These are phyloP conservation scores for Themeda triandra DNA, from an alignment of 176 grass and related monocot species.

Conservation along the genomic window DNA sequence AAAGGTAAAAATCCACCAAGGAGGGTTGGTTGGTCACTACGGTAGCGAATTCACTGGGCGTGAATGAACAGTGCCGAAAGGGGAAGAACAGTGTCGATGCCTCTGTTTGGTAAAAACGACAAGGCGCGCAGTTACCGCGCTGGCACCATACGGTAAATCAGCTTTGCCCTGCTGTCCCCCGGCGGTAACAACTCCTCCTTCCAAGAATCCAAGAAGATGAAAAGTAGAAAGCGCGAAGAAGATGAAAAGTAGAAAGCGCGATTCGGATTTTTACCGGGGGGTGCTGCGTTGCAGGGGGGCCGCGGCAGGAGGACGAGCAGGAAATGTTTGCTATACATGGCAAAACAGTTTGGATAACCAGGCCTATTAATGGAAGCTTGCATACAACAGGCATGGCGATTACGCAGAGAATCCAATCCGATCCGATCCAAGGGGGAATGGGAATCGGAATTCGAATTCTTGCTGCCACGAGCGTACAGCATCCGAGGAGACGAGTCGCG, in stretches of 20 bases:
- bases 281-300: too few relatives aligned
- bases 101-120: conserved; percentile 50
- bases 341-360: conserved; percentile 56
- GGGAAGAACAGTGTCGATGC: conserved; percentile 36
- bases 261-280: not conserved
- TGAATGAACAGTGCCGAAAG: conserved; percentile 28
- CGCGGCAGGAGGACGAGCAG: not conserved
- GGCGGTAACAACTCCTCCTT: conserved; percentile 17
- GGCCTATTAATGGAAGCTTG: conserved; percentile 35
- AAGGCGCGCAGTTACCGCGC: conserved; percentile 35
- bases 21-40: too few relatives aligned
- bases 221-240: not conserved
- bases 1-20: conserved; percentile 14
- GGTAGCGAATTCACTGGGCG: conserved; percentile 12
- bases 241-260: not conserved
- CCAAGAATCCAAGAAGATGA: not conserved
- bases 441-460: not conserved
- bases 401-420: not conserved
- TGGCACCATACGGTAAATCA: conserved; percentile 2
- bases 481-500: not conserved
- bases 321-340: conserved; percentile 41
- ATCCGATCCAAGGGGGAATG: not conserved
- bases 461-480: not conserved
- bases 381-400: not conserved
- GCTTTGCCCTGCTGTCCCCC: not conserved